A percentile compares a stretch with the other conserved stretches of the same genome.
Conservation (phyloP, 495 filamentous ascomycete species). For the Xylaria bambusicola region DNA sequence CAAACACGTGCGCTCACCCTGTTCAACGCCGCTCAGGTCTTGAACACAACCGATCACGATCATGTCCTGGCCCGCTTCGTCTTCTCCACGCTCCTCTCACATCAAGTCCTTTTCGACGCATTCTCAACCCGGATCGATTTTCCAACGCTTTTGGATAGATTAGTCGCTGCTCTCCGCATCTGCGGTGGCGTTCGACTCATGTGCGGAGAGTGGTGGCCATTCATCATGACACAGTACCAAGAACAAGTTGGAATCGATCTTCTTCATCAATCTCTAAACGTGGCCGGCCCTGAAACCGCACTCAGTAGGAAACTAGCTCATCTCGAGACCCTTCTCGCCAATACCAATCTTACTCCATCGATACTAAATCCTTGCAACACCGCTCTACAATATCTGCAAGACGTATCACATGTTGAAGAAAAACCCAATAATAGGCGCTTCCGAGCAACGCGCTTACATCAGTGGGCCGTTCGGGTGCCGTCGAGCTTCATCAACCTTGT, state of each 20-base stretch:
- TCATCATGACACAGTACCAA: conserved; percentile 1
- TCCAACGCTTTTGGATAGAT: conserved; percentile 38
- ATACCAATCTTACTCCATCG: not conserved
- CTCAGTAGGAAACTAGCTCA: not conserved
- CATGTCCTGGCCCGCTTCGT: conserved; percentile 42
- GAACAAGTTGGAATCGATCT: conserved; percentile 1
- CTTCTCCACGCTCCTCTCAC: conserved; percentile 41
- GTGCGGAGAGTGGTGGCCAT: not conserved
- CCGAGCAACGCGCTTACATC: not conserved
- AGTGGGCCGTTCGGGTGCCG: conserved; percentile 36
- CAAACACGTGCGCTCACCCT: conserved; percentile 40
- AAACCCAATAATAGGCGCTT: not conserved
- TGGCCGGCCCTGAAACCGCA: not conserved
- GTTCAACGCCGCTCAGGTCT: conserved; percentile 32
- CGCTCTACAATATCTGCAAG: not conserved
- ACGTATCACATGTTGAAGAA: not conserved
- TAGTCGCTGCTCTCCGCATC: conserved; percentile 41
- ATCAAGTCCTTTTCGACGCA: conserved; percentile 44
- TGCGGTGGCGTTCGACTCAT: conserved; percentile 38
- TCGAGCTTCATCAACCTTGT: conserved; percentile 40
- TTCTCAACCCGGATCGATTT: conserved; percentile 22
- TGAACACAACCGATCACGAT: conserved; percentile 28
- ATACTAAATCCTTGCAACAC: not conserved
- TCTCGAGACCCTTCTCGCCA: not conserved
- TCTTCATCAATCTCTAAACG: not conserved